Percentiles rank a stretch among this genome's conserved stretches.
Evolutionary conservation across 768 basidiomycete species (phyloP).

Genomic region (Amanita polypyramis): DNA sequence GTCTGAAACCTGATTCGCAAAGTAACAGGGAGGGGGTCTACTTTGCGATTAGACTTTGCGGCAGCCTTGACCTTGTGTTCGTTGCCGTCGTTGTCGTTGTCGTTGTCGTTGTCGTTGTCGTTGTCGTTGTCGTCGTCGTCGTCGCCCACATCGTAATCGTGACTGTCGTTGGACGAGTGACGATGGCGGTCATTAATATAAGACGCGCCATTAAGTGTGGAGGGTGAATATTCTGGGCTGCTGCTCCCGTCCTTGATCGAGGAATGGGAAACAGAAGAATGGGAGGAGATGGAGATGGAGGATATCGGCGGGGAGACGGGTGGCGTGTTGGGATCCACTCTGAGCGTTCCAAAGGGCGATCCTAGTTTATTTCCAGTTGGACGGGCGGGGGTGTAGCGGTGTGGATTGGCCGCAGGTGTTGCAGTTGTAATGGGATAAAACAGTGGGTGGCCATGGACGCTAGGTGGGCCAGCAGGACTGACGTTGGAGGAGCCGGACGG

Average conservation of each 20-base stretch:
- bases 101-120: conserved; percentile 23
- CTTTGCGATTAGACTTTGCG: conserved; percentile 85
- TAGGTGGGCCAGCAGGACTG: conserved; percentile 19
- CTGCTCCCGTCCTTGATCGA: conserved; percentile 22
- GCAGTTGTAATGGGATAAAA: conserved; percentile 52
- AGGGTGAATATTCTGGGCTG: conserved; percentile 13
- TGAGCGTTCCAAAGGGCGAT: conserved; percentile 15
- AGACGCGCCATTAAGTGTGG: background rate
- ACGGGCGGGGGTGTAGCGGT: conserved; percentile 35
- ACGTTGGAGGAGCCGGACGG: conserved; percentile 30
- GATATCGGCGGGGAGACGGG: conserved; percentile 65
- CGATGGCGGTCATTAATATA: conserved; percentile 14
- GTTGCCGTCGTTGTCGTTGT: conserved; percentile 20
- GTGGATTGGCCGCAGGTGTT: conserved; percentile 45
- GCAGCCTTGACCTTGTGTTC: conserved; percentile 53
- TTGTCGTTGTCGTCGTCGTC: conserved; percentile 21
- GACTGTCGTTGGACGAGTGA: conserved; percentile 20
- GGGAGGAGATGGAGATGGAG: conserved; percentile 66
- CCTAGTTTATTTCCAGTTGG: conserved; percentile 12
- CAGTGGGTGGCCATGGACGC: conserved; percentile 15
- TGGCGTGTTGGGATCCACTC: conserved; percentile 38
- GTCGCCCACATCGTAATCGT: conserved; percentile 21
- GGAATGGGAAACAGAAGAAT: conserved; percentile 53
- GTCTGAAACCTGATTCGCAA: background rate
- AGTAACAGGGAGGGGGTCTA: conserved; percentile 19